These are phyloP conservation scores for Coniochaeta ligniaria DNA, from an alignment of 2,329 filamentous ascomycete species.

Conservation along the genomic window DNA sequence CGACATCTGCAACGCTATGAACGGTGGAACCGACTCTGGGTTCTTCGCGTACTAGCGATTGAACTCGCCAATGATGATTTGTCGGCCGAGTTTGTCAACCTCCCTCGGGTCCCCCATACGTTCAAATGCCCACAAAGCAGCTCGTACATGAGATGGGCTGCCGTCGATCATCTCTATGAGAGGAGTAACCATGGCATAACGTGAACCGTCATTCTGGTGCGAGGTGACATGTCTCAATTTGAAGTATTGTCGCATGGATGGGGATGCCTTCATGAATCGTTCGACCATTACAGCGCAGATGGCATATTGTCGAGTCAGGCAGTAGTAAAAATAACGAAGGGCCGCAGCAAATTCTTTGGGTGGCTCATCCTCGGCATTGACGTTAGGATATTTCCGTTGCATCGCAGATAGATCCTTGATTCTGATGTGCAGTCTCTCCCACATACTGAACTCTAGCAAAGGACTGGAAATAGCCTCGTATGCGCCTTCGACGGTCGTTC, in stretches of 20 bases:
- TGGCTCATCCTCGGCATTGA: neutral
- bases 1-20: slow-evolving; percentile 5
- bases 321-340: neutral
- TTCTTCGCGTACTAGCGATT: neutral
- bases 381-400: neutral
- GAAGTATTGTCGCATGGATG: neutral
- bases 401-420: neutral
- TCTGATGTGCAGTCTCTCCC: neutral
- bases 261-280: neutral
- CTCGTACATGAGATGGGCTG: neutral
- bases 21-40: neutral
- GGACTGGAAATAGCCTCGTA: neutral
- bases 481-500: neutral
- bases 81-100: neutral
- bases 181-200: too few relatives aligned
- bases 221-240: neutral
- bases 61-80: neutral
- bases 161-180: neutral
- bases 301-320: neutral
- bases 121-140: neutral
- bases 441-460: neutral
- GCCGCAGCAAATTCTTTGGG: neutral
- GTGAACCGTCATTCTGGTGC: neutral
- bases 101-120: neutral
- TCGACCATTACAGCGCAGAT: neutral